phyloP scores from a whole-genome alignment of 768 basidiomycete species.

The Guyanaporus albipodus region DNA sequence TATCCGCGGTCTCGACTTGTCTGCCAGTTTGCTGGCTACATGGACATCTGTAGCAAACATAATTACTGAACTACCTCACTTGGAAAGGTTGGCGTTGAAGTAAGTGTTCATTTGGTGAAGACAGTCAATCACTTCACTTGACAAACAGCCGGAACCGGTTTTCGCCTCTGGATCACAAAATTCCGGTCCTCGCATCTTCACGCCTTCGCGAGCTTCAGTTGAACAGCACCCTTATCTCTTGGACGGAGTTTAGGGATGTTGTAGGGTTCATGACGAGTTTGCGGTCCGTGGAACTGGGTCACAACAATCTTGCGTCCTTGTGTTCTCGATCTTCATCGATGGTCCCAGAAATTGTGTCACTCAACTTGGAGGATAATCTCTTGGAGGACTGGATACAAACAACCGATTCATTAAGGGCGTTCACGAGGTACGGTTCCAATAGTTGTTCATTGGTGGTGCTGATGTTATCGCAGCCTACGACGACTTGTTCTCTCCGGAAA shows the following conservation, averaged over 20 bases:
- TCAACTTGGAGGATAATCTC: slow-evolving; percentile 73
- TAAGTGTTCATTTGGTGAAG: slow-evolving; percentile 39
- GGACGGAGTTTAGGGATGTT: slow-evolving; percentile 59
- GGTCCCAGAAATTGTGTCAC: slow-evolving; percentile 36
- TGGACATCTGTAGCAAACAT: slow-evolving; percentile 74
- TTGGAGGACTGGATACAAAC: slow-evolving; percentile 54
- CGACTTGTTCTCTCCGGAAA: slow-evolving; percentile 69
- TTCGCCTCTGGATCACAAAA: slow-evolving; percentile 32
- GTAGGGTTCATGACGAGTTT: slow-evolving; percentile 52
- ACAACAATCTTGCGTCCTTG: slow-evolving; percentile 52
- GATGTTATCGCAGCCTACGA: slow-evolving; percentile 41
- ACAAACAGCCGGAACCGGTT: slow-evolving; percentile 65
- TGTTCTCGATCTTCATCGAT: slow-evolving; percentile 8
- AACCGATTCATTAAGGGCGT: slow-evolving; percentile 40
- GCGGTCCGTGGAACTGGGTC: slow-evolving; percentile 60
- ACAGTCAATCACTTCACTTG: slow-evolving; percentile 15
- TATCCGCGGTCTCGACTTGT: slow-evolving; percentile 78
- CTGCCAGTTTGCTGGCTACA: slow-evolving; percentile 62
- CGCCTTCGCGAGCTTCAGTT: slow-evolving; percentile 64
- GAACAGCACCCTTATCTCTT: slow-evolving; percentile 67
- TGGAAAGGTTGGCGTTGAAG: slow-evolving; percentile 76
- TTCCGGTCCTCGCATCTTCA: slow-evolving; percentile 43
- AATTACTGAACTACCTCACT: slow-evolving; percentile 50
- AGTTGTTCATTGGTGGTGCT: slow-evolving; percentile 1
- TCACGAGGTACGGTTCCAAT: slow-evolving; percentile 39